Evolutionary conservation across 2,329 filamentous ascomycete species (phyloP), one percentile per base, ranked within the genome.

Genomic region (Fusarium sororula): DNA sequence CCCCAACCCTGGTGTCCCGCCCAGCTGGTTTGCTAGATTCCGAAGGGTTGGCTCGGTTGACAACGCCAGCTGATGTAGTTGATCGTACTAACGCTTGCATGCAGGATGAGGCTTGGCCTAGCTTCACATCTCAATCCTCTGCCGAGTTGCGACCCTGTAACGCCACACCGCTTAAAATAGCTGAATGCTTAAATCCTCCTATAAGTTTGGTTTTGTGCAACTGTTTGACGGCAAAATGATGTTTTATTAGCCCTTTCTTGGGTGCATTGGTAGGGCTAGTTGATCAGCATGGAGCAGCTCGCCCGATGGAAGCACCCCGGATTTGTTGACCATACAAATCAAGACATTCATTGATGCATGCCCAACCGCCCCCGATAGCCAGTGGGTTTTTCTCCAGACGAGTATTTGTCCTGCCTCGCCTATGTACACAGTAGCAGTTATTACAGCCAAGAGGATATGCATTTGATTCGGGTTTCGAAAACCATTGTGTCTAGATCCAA

Each of bases 21-120:
- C 66, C 65, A 68, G 75, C 66, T 72, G 74, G 74, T 51, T 63
- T 66, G 64, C 56, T 45, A 56, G 73, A 74, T 78, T 77, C 75
- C 75, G 75, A 74, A 76, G 69, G 67, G 56, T 63, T 77, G 75
- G 74, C 72, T 77, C 75, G 68, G 71, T 72, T 63, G 63, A 41
- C 45, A 60, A 66, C 63, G 53, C 75, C 61, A 63, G 58, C 41
- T 56, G 53, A 42, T 51, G 53, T 63, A 28, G 58, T 68, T 68
- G 45, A 62, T 56, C 68, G 41, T 68, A 45, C 58, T 67, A 69
- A 67, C 59, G 56, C 58, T 73, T 75, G 66, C 65, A 66, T 74
- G 69, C 68, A 73, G 55, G 35, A 54, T 35, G 47, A 66, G 55
- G 56, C 62, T 73, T 68, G 68, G 48, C 60, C 59, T 62, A 53